Conservation (phyloP, 768 basidiomycete genomes). For the Tulasnella sp. region DNA sequence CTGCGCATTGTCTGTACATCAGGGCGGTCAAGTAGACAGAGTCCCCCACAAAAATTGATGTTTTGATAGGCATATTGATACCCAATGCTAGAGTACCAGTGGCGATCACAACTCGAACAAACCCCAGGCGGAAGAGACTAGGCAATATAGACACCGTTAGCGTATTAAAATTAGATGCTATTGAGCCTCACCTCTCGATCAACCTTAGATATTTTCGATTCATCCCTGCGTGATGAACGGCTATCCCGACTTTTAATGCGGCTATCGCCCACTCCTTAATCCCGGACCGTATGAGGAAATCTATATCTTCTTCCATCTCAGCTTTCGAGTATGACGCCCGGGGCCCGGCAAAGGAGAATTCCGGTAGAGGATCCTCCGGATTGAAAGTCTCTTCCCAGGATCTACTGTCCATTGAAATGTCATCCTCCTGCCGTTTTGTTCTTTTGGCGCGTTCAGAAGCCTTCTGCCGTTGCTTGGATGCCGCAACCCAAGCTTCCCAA, state of each 20-base stretch:
- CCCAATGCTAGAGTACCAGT: constrained; percentile 65
- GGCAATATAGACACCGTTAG: not conserved
- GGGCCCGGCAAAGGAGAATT: constrained; percentile 51
- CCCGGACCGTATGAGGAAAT: constrained; percentile 33
- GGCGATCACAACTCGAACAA: constrained; percentile 56
- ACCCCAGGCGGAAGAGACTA: constrained; percentile 55
- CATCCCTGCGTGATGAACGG: constrained; percentile 65
- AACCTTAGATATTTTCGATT: constrained; percentile 50
- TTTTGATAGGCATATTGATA: constrained; percentile 65
- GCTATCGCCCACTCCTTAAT: constrained; percentile 39
- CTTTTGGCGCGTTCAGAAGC: constrained; percentile 35
- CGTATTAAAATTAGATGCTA: too few relatives aligned
- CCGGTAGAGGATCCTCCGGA: constrained; percentile 46
- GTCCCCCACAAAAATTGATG: constrained; percentile 56
- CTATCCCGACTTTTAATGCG: constrained; percentile 53
- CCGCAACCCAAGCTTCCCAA: constrained; percentile 45
- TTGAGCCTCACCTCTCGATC: constrained; percentile 43
- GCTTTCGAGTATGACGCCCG: constrained; percentile 36
- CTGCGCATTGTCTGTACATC: constrained; percentile 60
- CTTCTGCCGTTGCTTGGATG: constrained; percentile 45
- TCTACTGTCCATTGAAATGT: constrained; percentile 29
- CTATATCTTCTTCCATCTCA: constrained; percentile 46
- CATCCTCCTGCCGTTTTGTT: constrained; percentile 30
- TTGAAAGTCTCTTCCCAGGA: constrained; percentile 45
- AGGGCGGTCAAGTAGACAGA: constrained; percentile 50